These are phyloP conservation scores for Fusarium nygamai DNA, from an alignment of 2,329 filamentous ascomycete genomes.

Conservation along the genomic window DNA sequence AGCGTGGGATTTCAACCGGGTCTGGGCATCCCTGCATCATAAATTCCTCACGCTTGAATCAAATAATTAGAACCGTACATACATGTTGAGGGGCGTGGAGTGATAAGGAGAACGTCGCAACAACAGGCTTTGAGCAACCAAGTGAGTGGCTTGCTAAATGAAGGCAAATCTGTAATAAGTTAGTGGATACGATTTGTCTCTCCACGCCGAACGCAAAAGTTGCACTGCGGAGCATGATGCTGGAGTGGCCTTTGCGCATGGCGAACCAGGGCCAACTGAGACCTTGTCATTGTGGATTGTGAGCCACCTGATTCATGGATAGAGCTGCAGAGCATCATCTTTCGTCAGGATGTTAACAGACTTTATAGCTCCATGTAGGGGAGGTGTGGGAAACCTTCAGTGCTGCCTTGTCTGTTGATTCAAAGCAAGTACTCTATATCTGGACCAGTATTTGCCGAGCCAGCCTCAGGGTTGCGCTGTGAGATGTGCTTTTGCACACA, in stretches of 20 bases:
- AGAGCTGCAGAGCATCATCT: background rate
- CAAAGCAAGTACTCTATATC: slow-evolving; percentile 4
- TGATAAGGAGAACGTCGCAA: slow-evolving; percentile 6
- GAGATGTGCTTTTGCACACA: background rate
- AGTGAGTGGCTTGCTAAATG: slow-evolving; percentile 33
- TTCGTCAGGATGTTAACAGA: background rate
- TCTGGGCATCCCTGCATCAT: slow-evolving; percentile 30
- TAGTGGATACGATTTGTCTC: slow-evolving; percentile 36
- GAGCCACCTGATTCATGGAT: slow-evolving; percentile 12
- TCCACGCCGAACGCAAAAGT: slow-evolving; percentile 24
- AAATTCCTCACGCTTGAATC: slow-evolving; percentile 27
- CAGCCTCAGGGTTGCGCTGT: background rate
- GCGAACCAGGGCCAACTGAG: slow-evolving; percentile 8
- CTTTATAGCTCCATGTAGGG: slow-evolving; percentile 6
- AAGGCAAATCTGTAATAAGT: slow-evolving; percentile 21
- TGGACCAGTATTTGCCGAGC: background rate
- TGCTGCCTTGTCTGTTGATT: slow-evolving; percentile 4
- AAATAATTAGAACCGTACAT: background rate
- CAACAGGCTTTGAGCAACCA: slow-evolving; percentile 3
- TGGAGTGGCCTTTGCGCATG: slow-evolving; percentile 1
- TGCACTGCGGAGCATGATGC: slow-evolving; percentile 10
- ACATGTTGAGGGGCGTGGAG: slow-evolving; percentile 20
- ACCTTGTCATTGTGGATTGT: slow-evolving; percentile 9
- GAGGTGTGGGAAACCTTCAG: background rate
- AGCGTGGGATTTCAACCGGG: slow-evolving; percentile 24